These are phyloP conservation scores for Athelia sp. DNA, from an alignment of 1,284 basidiomycete species.

Conservation along the genomic window DNA sequence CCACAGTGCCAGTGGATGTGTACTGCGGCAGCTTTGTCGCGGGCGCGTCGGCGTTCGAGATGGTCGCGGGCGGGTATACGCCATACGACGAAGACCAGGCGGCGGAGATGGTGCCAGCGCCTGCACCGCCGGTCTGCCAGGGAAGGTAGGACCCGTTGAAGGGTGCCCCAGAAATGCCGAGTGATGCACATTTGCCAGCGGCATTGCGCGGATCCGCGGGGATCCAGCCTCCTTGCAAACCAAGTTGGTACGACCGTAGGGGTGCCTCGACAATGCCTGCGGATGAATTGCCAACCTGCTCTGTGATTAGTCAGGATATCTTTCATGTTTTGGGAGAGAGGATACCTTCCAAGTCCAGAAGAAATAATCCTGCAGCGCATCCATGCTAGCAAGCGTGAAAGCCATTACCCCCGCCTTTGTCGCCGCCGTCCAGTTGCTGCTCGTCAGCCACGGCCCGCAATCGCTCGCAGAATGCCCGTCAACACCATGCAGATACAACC, in stretches of 20 bases:
- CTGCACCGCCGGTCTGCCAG: constrained; percentile 77
- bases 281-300: constrained; percentile 67
- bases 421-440: constrained; percentile 45
- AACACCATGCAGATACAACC: constrained; percentile 57
- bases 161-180: constrained; percentile 36
- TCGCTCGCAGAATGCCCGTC: constrained; percentile 38
- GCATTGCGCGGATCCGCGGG: constrained; percentile 72
- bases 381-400: constrained; percentile 49
- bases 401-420: constrained; percentile 47
- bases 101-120: constrained; percentile 57
- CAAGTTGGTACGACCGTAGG: constrained; percentile 81
- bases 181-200: constrained; percentile 57
- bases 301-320: no score
- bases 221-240: constrained; percentile 76
- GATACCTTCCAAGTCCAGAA: constrained; percentile 36
- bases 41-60: constrained; percentile 40
- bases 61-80: constrained; percentile 53
- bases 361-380: constrained; percentile 37
- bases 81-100: constrained; percentile 39
- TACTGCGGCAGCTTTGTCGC: constrained; percentile 55
- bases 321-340: neutral
- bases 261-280: constrained; percentile 60
- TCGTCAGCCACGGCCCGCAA: constrained; percentile 51
- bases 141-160: constrained; percentile 58
- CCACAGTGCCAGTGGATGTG: constrained; percentile 61